Percentiles rank a stretch among this genome's conserved stretches.
Evolutionary conservation across 2,329 filamentous ascomycete species (phyloP).

Genomic region (Gnomoniopsis sp.): DNA sequence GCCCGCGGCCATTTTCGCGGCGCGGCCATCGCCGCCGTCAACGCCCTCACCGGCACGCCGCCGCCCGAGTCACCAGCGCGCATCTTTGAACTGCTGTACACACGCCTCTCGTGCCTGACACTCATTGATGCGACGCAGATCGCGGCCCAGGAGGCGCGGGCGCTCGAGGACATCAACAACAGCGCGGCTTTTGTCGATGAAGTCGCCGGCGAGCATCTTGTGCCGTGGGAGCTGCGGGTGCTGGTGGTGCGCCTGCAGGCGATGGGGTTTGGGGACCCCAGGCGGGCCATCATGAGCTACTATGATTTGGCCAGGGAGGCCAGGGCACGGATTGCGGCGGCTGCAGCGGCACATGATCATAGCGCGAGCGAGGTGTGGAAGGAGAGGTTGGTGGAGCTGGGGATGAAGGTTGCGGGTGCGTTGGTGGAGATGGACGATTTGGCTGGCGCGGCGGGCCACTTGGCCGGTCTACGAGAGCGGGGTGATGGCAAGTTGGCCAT

Average conservation of each 20-base stretch:
- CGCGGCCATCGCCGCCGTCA: constrained; percentile 66
- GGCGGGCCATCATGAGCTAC: constrained; percentile 83
- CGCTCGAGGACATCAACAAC: constrained; percentile 60
- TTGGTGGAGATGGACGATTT: constrained; percentile 86
- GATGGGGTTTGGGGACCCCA: constrained; percentile 78
- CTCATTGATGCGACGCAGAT: constrained; percentile 70
- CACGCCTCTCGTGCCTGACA: constrained; percentile 76
- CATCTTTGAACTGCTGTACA: constrained; percentile 78
- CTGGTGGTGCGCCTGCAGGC: constrained; percentile 81
- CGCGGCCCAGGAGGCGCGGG: constrained; percentile 65
- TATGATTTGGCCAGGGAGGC: constrained; percentile 85
- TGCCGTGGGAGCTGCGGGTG: constrained; percentile 84
- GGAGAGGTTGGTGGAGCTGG: constrained; percentile 69
- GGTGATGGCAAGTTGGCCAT: constrained; percentile 39
- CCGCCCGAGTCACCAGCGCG: constrained; percentile 48
- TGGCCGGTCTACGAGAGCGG: constrained; percentile 53
- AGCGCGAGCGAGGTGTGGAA: constrained; percentile 67
- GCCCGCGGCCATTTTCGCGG: constrained; percentile 73
- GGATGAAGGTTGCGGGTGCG: constrained; percentile 61
- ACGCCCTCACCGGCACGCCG: constrained; percentile 50
- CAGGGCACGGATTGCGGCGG: constrained; percentile 53
- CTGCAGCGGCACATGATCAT: constrained; percentile 41
- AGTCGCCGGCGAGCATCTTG: constrained; percentile 58
- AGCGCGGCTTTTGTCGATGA: constrained; percentile 55
- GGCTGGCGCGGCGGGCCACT: constrained; percentile 71